phyloP scores from a whole-genome alignment of 768 basidiomycete genomes.

The Phylloporus sp. region DNA sequence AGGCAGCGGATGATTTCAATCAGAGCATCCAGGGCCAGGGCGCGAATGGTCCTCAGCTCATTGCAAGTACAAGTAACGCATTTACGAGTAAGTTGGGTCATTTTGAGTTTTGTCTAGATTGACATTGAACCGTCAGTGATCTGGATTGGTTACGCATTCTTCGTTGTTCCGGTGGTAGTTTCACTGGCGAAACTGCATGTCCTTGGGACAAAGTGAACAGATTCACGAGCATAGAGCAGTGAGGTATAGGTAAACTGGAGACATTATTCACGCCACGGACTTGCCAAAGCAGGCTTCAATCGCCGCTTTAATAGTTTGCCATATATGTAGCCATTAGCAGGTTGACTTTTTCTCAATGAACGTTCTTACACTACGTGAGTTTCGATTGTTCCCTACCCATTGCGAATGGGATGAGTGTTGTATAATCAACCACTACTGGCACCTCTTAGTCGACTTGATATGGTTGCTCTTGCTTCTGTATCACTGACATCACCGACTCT shows the following conservation, averaged over 20 bases:
- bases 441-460: conserved; percentile 88
- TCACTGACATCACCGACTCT: conserved; percentile 78
- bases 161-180: conserved; percentile 63
- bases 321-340: neutral
- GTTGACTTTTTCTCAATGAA: neutral
- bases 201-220: conserved; percentile 39
- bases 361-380: conserved; percentile 14
- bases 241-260: neutral
- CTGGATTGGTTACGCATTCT: conserved; percentile 77
- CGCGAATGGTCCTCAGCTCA: conserved; percentile 50
- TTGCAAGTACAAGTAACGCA: conserved; percentile 63
- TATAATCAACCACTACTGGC: conserved; percentile 67
- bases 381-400: conserved; percentile 1
- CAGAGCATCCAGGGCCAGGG: conserved; percentile 51
- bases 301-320: conserved; percentile 19
- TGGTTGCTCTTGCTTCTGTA: conserved; percentile 38
- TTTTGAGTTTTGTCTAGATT: neutral
- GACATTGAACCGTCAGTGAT: conserved; percentile 48
- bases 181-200: conserved; percentile 68
- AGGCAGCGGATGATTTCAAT: conserved; percentile 78
- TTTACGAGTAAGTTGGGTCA: conserved; percentile 59
- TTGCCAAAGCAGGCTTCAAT: neutral
- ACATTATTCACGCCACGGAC: neutral
- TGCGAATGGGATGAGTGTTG: conserved; percentile 74
- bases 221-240: neutral